A percentile compares a stretch with the other conserved stretches of the same genome.
These are phyloP conservation scores for Phalaenopsis equestris DNA, from an alignment of 106 monocot species.

Conservation along the genomic window DNA sequence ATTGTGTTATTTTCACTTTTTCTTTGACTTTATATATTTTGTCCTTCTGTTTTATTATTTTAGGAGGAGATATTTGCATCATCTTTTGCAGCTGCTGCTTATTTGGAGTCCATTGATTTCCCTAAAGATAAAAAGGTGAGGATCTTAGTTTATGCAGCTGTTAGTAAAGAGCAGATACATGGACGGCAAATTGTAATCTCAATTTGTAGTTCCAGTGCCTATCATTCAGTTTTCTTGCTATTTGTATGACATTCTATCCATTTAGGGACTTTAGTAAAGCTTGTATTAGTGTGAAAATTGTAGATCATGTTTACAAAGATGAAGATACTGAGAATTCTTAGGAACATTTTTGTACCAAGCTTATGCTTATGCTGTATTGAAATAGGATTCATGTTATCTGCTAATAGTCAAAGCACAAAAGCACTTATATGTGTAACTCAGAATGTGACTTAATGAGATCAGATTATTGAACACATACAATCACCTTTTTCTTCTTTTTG, in stretches of 20 bases:
- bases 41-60: background rate
- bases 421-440: background rate
- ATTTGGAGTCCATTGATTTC: conserved; percentile 84
- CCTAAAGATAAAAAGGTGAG: conserved; percentile 90
- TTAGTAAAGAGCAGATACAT: background rate
- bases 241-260: background rate
- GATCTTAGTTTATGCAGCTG: background rate
- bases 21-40: background rate
- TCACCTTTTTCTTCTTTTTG: background rate
- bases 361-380: background rate
- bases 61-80: conserved; percentile 99
- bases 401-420: background rate
- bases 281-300: background rate
- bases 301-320: background rate
- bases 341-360: background rate
- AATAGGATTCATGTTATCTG: background rate
- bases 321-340: background rate
- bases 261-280: background rate
- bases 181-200: too few species aligned
- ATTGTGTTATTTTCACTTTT: background rate
- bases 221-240: background rate
- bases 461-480: background rate
- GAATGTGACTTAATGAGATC: background rate
- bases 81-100: conserved; percentile 94
- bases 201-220: background rate